Conservation (phyloP, 257 asterid genomes). For the Penstemon barbatus region DNA sequence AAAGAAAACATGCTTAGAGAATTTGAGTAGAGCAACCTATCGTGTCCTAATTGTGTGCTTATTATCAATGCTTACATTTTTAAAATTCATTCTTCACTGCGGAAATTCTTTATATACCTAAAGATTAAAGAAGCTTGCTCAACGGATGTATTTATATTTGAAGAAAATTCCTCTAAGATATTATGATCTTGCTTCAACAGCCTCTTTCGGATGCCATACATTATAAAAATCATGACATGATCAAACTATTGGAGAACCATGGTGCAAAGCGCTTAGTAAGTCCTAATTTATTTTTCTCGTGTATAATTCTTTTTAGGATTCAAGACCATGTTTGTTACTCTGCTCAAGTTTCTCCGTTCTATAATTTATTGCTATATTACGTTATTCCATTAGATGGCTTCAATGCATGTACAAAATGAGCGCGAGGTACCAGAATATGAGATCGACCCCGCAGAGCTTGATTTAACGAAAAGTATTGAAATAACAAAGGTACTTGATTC, state of each 20-base stretch:
- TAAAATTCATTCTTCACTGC: too few relatives aligned
- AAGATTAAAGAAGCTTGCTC: neutral
- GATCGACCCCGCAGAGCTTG: slow-evolving; percentile 76
- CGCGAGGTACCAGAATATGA: slow-evolving; percentile 93
- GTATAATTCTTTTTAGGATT: neutral
- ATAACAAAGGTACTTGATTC: slow-evolving; percentile 63
- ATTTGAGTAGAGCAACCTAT: too few relatives aligned
- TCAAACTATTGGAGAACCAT: slow-evolving; percentile 71
- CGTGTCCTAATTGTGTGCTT: too few relatives aligned
- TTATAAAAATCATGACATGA: slow-evolving; percentile 73
- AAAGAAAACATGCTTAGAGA: too few relatives aligned
- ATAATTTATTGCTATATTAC: slow-evolving; percentile 20
- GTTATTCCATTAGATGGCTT: slow-evolving; percentile 58
- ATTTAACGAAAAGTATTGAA: slow-evolving; percentile 68
- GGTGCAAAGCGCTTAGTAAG: slow-evolving; percentile 76
- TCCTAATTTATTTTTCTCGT: slow-evolving; percentile 5
- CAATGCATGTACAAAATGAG: slow-evolving; percentile 76
- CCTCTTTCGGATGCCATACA: slow-evolving; percentile 92
- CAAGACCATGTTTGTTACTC: neutral
- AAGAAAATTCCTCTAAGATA: neutral
- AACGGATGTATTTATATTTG: neutral
- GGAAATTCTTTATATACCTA: too few relatives aligned
- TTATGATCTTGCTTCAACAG: slow-evolving; percentile 43
- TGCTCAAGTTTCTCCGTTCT: slow-evolving; percentile 3
- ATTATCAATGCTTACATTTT: too few relatives aligned